Base-by-base conservation (phyloP, 176 grass and related monocot genomes). In the Rhynchospora pubera region DNA sequence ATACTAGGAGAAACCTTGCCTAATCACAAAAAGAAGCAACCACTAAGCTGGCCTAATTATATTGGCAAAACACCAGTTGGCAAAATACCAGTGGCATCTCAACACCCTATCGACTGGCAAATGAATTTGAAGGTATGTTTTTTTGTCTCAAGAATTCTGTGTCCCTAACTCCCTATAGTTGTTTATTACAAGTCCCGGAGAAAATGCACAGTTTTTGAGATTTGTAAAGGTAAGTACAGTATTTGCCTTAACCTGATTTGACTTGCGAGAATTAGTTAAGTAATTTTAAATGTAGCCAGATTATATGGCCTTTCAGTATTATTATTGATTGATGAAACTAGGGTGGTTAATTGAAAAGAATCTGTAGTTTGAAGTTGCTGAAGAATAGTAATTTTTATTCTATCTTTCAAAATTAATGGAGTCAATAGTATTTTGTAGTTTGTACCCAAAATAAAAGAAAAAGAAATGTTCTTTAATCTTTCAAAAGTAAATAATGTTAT, bases 1-100 rank as follows among this genome's bases (percentile, higher is more conserved):
- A 85, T 87, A 18, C 78, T 89, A 85, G 79, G 85, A 80, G 85
- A 89, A 78, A 91, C 77, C 22, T 79, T 63, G 50, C 63, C 80
- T n/a, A 80, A 83, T 85, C 81, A 85, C 42, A 92, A 89, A 75
- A 86, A 91, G 63, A 94, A 94, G 64, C 85, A 90, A 82, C 86
- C 67, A 74, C 18, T 78, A 65, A 18, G 0, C 58, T 44, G 62
- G 15, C 57, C 78, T 23, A 21, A 62, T 22, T 13, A 55, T 77
- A 53, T 28, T 28, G 26, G 26, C 28, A 26, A 22, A 77, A 2
- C 13, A 56, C 48, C 73, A 55, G 30, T 56, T 28, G 26, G 26
- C 28, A 26, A 22, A 77, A 2, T 26, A 56, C 48, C 73, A 55
- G 30, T 56, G 45, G 22, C 73, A 52, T 77, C 9, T 83, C 57